phyloP scores from a whole-genome alignment of 306 rosid species.

The Neltuma alba region DNA sequence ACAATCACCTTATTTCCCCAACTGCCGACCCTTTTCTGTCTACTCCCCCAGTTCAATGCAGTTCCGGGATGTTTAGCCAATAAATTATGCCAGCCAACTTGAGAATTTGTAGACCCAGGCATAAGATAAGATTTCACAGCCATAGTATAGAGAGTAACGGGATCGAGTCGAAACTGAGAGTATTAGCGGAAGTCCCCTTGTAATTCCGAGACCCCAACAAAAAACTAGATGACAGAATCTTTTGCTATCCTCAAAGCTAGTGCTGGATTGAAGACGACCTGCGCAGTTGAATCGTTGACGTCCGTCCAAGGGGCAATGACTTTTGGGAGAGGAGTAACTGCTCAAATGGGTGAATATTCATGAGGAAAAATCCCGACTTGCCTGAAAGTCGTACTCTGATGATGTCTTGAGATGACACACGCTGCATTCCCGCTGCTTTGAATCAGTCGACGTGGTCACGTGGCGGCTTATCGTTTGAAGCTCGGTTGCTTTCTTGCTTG shows the following conservation, averaged over 20 bases:
- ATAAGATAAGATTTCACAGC: slow-evolving; percentile 30
- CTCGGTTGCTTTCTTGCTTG: not conserved
- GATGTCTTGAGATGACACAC: not conserved
- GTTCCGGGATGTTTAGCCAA: slow-evolving; percentile 17
- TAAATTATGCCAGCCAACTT: slow-evolving; percentile 30
- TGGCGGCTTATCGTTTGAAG: not conserved
- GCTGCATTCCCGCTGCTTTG: not conserved
- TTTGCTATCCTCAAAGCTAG: not conserved
- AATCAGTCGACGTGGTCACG: not conserved
- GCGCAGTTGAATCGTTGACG: not conserved
- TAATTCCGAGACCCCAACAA: not conserved
- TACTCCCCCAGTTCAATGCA: slow-evolving; percentile 29
- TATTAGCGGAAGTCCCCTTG: not conserved
- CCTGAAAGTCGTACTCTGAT: not conserved
- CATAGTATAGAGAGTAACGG: slow-evolving; percentile 37
- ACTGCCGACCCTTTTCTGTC: slow-evolving; percentile 31
- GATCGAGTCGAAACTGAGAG: not conserved
- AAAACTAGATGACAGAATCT: not conserved
- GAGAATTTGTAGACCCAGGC: slow-evolving; percentile 35
- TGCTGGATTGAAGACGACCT: not conserved
- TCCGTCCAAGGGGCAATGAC: too few relatives aligned
- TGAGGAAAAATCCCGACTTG: not conserved
- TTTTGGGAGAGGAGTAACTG: not conserved
- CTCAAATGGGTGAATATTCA: not conserved
- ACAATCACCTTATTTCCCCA: slow-evolving; percentile 34